Base-by-base conservation (phyloP, 495 filamentous ascomycete species). In the Mycothermus thermophilus region DNA sequence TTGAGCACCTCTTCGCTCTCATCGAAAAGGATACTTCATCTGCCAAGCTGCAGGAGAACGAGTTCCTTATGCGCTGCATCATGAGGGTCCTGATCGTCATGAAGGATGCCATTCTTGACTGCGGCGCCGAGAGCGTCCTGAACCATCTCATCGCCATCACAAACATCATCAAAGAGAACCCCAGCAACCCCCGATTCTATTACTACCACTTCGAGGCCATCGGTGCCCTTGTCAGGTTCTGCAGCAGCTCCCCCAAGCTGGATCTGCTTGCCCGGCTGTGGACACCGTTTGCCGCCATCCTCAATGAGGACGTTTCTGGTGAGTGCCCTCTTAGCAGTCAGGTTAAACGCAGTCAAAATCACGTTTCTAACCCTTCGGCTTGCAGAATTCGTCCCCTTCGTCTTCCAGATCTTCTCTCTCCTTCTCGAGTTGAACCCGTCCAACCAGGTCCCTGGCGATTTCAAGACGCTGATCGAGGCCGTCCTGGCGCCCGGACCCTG, bases 131-230 rank as follows among this genome's bases (percentile, higher is more conserved):
- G 43, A 66, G 63, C 46, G 71, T 93, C 11, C 62, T 96, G 10
- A 58, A 69, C 18, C 80, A 88, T 51, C 62, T 96, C 34, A 74
- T 90, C 47, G 78, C 67, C 38, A 93, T 99, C 46, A 93, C 83
- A 5, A 71, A 77, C 41, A 74, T 90, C 43, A 96, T 93, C 53
- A 75, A 80, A 46, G 66, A 74, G 40, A 99, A 99, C 57, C 92
- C 92, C 2, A 93, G 84, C 59, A 99, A 99, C 57, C 92, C 92
- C 2, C 72, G 86, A 11, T 99, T 99, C 59, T 93, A 93, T 59
- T 95, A 99, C 60, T 99, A 85, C 58, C 84, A 92, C 52, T 99
- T 99, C 38, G 92, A 99, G 58, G 78, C 80, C 2, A 56, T 96
- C 29, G 92, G 90, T n/a, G 87, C 90, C n/a, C 71, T 99, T 30